Evolutionary conservation across 768 basidiomycete genomes (phyloP).

Genomic region (Nidularia pulvinata): DNA sequence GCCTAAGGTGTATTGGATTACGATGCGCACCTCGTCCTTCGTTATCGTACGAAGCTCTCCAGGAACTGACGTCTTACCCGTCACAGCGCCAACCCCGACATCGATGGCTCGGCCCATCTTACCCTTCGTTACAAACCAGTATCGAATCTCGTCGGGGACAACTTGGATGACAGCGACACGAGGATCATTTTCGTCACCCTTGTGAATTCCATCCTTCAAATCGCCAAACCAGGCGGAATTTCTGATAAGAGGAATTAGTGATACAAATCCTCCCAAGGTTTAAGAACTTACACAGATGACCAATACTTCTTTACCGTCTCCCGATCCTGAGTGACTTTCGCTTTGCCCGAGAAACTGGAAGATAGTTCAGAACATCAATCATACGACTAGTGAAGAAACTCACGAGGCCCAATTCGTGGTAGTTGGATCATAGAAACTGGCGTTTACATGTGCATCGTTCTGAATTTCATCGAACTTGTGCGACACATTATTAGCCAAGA

Average conservation of each 20-base stretch:
- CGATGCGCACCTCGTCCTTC: constrained; percentile 70
- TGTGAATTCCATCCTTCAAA: constrained; percentile 81
- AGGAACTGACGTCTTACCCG: constrained; percentile 63
- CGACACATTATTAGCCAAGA: constrained; percentile 74
- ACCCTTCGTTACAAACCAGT: constrained; percentile 72
- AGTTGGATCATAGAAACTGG: constrained; percentile 69
- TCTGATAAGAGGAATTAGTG: constrained; percentile 25
- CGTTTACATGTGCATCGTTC: constrained; percentile 77
- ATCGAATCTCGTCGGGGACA: constrained; percentile 77
- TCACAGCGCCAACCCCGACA: constrained; percentile 54
- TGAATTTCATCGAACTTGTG: constrained; percentile 78
- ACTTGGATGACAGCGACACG: constrained; percentile 81
- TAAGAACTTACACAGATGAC: constrained; percentile 42
- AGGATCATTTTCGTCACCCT: constrained; percentile 79
- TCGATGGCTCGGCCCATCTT: constrained; percentile 58
- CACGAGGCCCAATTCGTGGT: constrained; percentile 78
- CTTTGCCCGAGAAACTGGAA: constrained; percentile 67
- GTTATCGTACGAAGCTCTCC: constrained; percentile 81
- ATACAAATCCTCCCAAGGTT: neutral
- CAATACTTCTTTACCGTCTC: constrained; percentile 66
- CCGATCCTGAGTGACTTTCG: constrained; percentile 61
- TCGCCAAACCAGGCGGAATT: constrained; percentile 84
- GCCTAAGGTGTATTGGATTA: no score
- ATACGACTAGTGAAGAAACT: constrained; percentile 10
- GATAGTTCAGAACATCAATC: neutral